These are phyloP conservation scores for Meredithiella fracta DNA, from an alignment of 2,329 filamentous ascomycete species.

Conservation along the genomic window DNA sequence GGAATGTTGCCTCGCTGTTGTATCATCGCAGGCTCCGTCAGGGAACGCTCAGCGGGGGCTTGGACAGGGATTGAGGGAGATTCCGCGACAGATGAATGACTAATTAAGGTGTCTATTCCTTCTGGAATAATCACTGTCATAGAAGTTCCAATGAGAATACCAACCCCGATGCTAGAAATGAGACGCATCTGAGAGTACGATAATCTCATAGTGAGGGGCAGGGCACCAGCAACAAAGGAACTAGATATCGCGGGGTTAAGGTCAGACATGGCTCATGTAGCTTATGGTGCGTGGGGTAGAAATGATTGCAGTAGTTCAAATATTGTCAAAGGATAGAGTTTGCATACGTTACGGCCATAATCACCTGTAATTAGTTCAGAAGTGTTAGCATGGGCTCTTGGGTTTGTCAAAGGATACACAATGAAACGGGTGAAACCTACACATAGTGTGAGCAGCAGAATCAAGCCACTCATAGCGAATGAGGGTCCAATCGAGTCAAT, in stretches of 20 bases:
- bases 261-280: not conserved
- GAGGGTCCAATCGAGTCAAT: no score
- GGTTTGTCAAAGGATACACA: not conserved
- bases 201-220: slow-evolving; percentile 77
- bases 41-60: not conserved
- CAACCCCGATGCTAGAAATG: slow-evolving; percentile 83
- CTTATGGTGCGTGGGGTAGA: slow-evolving; percentile 12
- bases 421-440: slow-evolving; percentile 20
- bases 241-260: slow-evolving; percentile 29
- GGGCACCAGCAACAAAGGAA: slow-evolving; percentile 80
- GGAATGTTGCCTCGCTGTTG: not conserved
- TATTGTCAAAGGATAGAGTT: slow-evolving; percentile 4
- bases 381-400: no score
- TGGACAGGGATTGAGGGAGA: slow-evolving; percentile 10
- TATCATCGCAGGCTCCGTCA: not conserved
- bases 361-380: slow-evolving; percentile 25
- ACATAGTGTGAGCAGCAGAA: slow-evolving; percentile 26
- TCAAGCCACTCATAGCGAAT: slow-evolving; percentile 24
- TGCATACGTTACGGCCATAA: slow-evolving; percentile 44
- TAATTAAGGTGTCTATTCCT: slow-evolving; percentile 67
- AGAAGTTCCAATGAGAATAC: slow-evolving; percentile 84
- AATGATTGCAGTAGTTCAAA: slow-evolving; percentile 1
- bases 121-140: slow-evolving; percentile 96
- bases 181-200: slow-evolving; percentile 75
- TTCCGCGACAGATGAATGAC: slow-evolving; percentile 25